Evolutionary conservation across 2,329 filamentous ascomycete species (phyloP).

Genomic region (Pyrenophora teres): DNA sequence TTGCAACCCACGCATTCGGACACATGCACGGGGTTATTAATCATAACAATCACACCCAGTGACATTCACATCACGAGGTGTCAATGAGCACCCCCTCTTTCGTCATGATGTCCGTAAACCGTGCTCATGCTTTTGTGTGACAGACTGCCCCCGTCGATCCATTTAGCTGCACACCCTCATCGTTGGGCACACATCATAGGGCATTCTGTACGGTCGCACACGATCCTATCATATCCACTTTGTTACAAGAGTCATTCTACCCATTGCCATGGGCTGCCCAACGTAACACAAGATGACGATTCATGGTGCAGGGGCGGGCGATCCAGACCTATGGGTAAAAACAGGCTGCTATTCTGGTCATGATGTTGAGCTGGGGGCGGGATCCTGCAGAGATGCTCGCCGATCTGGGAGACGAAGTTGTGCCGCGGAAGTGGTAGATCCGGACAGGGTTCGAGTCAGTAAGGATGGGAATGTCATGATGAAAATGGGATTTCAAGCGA

Average conservation of each 20-base stretch:
- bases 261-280: background rate
- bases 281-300: conserved; percentile 10
- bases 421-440: conserved; percentile 11
- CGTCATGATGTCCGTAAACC: background rate
- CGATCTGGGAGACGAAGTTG: conserved; percentile 8
- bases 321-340: conserved; percentile 9
- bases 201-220: conserved; percentile 1
- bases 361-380: background rate
- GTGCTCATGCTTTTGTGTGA: conserved; percentile 3
- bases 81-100: background rate
- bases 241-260: background rate
- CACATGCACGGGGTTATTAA: no score
- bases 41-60: background rate
- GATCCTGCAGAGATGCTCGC: conserved; percentile 6
- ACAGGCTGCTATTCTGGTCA: conserved; percentile 5
- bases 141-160: conserved; percentile 1
- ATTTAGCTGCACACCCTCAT: background rate
- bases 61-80: background rate
- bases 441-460: conserved; percentile 12
- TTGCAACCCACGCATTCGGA: no score
- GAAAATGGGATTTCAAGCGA: background rate
- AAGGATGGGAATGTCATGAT: background rate
- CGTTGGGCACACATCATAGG: background rate
- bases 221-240: conserved; percentile 8
- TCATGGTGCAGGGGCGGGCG: conserved; percentile 3